Percentiles rank a stretch among this genome's conserved stretches.
phyloP scores from a whole-genome alignment of 768 basidiomycete species.

The Agaricus sinodeliciosus region DNA sequence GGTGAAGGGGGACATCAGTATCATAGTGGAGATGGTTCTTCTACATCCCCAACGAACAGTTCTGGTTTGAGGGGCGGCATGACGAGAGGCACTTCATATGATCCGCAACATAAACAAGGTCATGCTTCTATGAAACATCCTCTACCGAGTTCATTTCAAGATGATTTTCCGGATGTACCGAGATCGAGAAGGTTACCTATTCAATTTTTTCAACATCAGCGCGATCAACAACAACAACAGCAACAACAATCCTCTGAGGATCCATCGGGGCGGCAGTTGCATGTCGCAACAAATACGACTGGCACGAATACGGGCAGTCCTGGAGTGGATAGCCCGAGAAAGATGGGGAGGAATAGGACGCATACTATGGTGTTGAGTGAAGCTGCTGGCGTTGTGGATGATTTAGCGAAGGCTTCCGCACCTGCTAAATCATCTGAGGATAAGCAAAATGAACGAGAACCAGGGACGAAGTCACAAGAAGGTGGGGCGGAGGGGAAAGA shows the following conservation, averaged over 20 bases:
- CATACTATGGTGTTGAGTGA: conserved; percentile 71
- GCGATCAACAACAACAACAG: conserved; percentile 7
- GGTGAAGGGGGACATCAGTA: conserved; percentile 12
- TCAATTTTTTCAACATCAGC: background rate
- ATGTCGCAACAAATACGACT: conserved; percentile 6
- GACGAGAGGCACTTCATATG: conserved; percentile 7
- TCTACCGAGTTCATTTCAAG: background rate
- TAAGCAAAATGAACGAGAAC: conserved; percentile 8
- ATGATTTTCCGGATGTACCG: conserved; percentile 2
- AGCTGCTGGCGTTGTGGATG: conserved; percentile 27
- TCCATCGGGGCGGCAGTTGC: conserved; percentile 7
- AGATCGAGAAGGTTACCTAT: conserved; percentile 2
- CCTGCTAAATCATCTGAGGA: conserved; percentile 1
- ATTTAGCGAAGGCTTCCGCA: conserved; percentile 17
- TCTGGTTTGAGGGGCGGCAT: conserved; percentile 1
- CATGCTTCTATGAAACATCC: conserved; percentile 1
- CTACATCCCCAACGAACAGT: conserved; percentile 6
- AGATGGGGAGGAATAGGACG: conserved; percentile 49
- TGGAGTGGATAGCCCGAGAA: conserved; percentile 30
- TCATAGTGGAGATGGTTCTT: conserved; percentile 20
- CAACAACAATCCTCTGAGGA: background rate
- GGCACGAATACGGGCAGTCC: background rate
- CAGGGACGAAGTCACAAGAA: background rate
- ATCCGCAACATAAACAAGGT: background rate
- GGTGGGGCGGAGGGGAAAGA: too few relatives aligned